Evolutionary conservation across 345 rosid genomes (phyloP), one percentile per base, ranked within the genome.

Genomic region (Lepidium africanum): DNA sequence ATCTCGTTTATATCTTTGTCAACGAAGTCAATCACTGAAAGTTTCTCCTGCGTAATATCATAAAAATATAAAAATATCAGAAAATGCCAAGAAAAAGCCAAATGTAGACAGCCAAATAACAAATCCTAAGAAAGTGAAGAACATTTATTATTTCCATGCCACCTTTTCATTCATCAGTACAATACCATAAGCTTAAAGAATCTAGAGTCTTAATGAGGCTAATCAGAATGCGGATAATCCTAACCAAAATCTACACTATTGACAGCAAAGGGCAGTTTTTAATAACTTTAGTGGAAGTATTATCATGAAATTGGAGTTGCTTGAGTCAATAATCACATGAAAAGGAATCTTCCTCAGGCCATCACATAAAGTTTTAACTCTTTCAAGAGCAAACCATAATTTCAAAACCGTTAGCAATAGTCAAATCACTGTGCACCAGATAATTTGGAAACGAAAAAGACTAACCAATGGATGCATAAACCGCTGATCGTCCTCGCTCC

Each of bases 381-480:
- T 48, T 47, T 15, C 41, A 59, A 11, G 36, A 10, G 9, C 5
- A 43, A 50, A 25, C 9, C 6, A 27, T 13, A 19, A 5, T 33
- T 33, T 23, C 23, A 27, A 27, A 27, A 27, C 4, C 6, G 32
- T 27, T 27, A 27, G 5, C 4, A 27, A 27, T 4, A 27, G 32
- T 27, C 5, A 27, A 27, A 27, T 27, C 32, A 4, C 32, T 27
- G 32, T 27, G 6, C 23, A 41, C 12, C 17, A 53, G 3, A 64
- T n/a, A 23, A 14, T 7, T 10, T 8, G 10, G 2, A 37, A 69
- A 53, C 6, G 10, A 7, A 65, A 59, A 50, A 41, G 41, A 83
- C 88, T 73, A 73, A 90, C 97, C 92, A 90, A 65, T 5, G 97
- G 97, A 82, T 94, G 99, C 85, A 89, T 45, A 62, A 76, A 65